phyloP scores from a whole-genome alignment of 2,329 filamentous ascomycete species.

The Penicillium palitans region DNA sequence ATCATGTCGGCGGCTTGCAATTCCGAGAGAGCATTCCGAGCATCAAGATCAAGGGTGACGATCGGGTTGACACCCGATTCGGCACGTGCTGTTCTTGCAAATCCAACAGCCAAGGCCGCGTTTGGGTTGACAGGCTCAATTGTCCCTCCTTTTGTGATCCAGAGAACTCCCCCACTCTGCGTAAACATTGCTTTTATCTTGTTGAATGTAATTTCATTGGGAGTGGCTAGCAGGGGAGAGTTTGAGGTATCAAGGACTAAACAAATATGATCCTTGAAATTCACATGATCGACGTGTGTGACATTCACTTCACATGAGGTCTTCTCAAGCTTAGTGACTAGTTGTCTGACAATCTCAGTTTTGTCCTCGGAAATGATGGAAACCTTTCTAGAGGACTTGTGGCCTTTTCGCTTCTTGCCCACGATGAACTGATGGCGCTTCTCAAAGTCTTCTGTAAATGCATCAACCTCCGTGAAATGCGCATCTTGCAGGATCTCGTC shows the following conservation, averaged over 20 bases:
- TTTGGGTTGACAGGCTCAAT: constrained; percentile 15
- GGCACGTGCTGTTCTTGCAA: constrained; percentile 30
- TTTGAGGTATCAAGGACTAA: constrained; percentile 21
- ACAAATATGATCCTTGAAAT: constrained; percentile 18
- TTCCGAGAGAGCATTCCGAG: constrained; percentile 4
- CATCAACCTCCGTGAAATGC: not conserved
- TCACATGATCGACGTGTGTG: constrained; percentile 7
- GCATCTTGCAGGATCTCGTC: constrained; percentile 2
- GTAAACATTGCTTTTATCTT: constrained; percentile 22
- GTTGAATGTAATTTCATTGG: constrained; percentile 1
- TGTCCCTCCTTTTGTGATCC: constrained; percentile 26
- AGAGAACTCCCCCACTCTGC: constrained; percentile 21
- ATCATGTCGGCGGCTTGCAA: constrained; percentile 13
- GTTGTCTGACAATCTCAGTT: not conserved
- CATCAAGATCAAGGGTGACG: constrained; percentile 28
- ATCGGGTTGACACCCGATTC: constrained; percentile 27
- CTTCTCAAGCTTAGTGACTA: constrained; percentile 3
- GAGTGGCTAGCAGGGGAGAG: not conserved
- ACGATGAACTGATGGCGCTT: constrained; percentile 9
- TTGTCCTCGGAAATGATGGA: constrained; percentile 16
- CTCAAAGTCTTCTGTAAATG: not conserved
- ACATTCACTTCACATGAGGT: constrained; percentile 6
- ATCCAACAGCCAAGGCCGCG: constrained; percentile 22
- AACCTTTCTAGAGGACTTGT: not conserved
- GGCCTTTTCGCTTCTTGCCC: not conserved